Percentiles rank a stretch among this genome's conserved stretches.
phyloP scores from a whole-genome alignment of 1,284 basidiomycete genomes.

The Ganoderma lingzhi region DNA sequence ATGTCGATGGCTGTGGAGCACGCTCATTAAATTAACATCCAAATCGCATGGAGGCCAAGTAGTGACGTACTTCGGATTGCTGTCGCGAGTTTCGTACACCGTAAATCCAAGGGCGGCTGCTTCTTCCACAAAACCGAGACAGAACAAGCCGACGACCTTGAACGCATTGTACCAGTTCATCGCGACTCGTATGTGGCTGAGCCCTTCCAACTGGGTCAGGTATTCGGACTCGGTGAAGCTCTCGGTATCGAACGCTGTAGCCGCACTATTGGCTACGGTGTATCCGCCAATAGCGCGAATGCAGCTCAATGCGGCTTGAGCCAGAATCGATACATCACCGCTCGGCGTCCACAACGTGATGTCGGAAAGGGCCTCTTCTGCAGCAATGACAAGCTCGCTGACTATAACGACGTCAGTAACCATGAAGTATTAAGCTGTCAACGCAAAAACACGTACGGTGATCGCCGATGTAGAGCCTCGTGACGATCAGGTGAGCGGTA shows the following conservation, averaged over 20 bases:
- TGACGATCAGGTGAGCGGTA: slow-evolving; percentile 58
- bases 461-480: slow-evolving; percentile 67
- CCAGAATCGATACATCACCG: slow-evolving; percentile 60
- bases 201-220: slow-evolving; percentile 49
- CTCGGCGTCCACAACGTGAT: slow-evolving; percentile 63
- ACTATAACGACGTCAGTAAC: slow-evolving; percentile 49
- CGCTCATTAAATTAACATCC: slow-evolving; percentile 13
- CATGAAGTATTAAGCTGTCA: background rate
- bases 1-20: slow-evolving; percentile 61
- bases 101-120: slow-evolving; percentile 69
- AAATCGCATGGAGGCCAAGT: background rate
- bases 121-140: slow-evolving; percentile 62
- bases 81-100: slow-evolving; percentile 62
- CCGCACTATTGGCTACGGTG: slow-evolving; percentile 55
- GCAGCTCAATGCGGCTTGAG: slow-evolving; percentile 64
- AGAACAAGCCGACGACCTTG: slow-evolving; percentile 71
- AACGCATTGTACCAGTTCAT: slow-evolving; percentile 75
- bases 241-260: slow-evolving; percentile 66
- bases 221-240: slow-evolving; percentile 66
- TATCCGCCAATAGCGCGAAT: slow-evolving; percentile 69
- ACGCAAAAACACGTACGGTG: slow-evolving; percentile 54
- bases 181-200: slow-evolving; percentile 58
- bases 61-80: slow-evolving; percentile 65
- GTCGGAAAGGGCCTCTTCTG: slow-evolving; percentile 71
- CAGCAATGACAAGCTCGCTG: slow-evolving; percentile 61